phyloP scores from a whole-genome alignment of 805 yeast genomes.

The Candida alai region DNA sequence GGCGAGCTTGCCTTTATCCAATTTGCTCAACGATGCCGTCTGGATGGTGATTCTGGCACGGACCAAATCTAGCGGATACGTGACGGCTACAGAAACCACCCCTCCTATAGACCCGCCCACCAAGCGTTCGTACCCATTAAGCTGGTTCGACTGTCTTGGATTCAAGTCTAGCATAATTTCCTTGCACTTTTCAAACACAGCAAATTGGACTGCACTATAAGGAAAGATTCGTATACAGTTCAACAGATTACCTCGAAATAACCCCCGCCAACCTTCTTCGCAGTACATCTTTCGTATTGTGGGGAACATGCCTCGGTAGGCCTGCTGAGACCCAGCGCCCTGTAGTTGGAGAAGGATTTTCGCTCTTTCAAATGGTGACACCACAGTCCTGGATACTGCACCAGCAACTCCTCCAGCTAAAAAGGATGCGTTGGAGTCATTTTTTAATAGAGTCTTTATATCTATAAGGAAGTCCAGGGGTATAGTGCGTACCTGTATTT shows the following conservation, averaged over 20 bases:
- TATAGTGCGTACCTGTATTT: not conserved
- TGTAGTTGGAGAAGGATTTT: conserved; percentile 90
- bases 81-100: conserved; percentile 67
- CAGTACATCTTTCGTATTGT: conserved; percentile 75
- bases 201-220: conserved; percentile 90
- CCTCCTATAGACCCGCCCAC: conserved; percentile 83
- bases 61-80: conserved; percentile 89
- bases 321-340: conserved; percentile 50
- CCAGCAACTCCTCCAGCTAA: conserved; percentile 76
- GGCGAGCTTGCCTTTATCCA: conserved; percentile 41
- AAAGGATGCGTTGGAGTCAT: conserved; percentile 59
- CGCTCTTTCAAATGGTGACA: conserved; percentile 92
- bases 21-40: conserved; percentile 62
- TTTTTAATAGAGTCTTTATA: conserved; percentile 27
- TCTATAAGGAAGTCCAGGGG: conserved; percentile 1
- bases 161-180: conserved; percentile 21
- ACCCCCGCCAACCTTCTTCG: conserved; percentile 90
- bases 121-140: conserved; percentile 57
- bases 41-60: conserved; percentile 87
- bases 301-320: conserved; percentile 64
- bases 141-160: conserved; percentile 21
- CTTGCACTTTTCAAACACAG: conserved; percentile 70
- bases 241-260: conserved; percentile 85
- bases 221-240: conserved; percentile 91
- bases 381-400: conserved; percentile 82